Percentiles rank a stretch among this genome's conserved stretches.
These are phyloP conservation scores for Irineochytrium annulatum DNA, from an alignment of 192 early-diverging fungal genomes.

Conservation along the genomic window DNA sequence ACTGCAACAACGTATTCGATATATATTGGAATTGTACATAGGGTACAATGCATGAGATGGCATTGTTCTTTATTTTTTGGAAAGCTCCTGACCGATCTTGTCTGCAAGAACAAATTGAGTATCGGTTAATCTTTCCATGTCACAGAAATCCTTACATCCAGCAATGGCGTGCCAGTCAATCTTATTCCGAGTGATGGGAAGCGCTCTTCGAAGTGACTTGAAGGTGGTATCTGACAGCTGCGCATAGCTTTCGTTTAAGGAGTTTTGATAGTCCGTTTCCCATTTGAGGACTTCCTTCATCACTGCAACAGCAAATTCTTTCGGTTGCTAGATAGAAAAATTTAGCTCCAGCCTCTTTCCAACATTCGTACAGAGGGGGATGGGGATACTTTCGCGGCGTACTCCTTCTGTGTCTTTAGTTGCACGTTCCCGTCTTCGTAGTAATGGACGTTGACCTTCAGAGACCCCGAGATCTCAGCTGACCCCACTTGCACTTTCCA, in stretches of 20 bases:
- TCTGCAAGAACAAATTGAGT: no score
- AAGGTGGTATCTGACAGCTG: slow-evolving; percentile 86
- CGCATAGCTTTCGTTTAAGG: slow-evolving; percentile 76
- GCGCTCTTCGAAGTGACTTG: slow-evolving; percentile 79
- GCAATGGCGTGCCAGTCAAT: slow-evolving; percentile 89
- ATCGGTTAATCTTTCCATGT: no score
- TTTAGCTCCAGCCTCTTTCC: background rate
- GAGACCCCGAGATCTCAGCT: slow-evolving; percentile 60
- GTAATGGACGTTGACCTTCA: slow-evolving; percentile 89
- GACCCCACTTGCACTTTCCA: slow-evolving; percentile 68
- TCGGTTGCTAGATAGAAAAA: slow-evolving; percentile 27
- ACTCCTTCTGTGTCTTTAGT: slow-evolving; percentile 73
- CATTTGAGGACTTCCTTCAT: slow-evolving; percentile 62
- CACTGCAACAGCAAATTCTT: slow-evolving; percentile 46
- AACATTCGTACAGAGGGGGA: slow-evolving; percentile 4
- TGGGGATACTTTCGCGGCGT: slow-evolving; percentile 19
- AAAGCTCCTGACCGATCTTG: no score
- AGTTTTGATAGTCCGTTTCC: slow-evolving; percentile 79
- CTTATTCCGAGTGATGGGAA: slow-evolving; percentile 89
- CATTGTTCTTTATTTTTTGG: no score
- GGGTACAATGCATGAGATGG: no score
- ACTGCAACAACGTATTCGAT: no score
- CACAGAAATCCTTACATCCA: slow-evolving; percentile 53
- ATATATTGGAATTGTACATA: no score
- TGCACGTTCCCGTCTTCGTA: slow-evolving; percentile 99